Percentiles rank a stretch among this genome's conserved stretches.
Evolutionary conservation across 257 asterid genomes (phyloP).

Genomic region (Thymus quinquecostatus): DNA sequence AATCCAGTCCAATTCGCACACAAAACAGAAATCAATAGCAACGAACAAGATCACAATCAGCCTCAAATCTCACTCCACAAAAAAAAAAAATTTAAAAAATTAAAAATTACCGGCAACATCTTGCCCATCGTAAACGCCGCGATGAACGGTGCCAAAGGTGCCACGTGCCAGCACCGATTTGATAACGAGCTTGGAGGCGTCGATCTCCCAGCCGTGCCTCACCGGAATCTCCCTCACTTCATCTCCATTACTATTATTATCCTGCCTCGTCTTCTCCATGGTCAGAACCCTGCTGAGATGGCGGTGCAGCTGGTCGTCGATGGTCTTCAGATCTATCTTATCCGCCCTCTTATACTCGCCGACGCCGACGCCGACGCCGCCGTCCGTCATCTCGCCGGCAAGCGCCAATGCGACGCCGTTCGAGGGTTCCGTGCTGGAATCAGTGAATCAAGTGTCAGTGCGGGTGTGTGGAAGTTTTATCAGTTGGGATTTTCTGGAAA

Average conservation of each 20-base stretch:
- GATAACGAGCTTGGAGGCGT: slow-evolving; percentile 64
- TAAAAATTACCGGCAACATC: slow-evolving; percentile 72
- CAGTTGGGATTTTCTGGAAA: slow-evolving; percentile 32
- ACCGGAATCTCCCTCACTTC: slow-evolving; percentile 54
- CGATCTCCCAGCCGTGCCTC: slow-evolving; percentile 78
- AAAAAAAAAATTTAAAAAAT: background rate
- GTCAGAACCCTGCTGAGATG: slow-evolving; percentile 61
- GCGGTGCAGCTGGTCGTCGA: slow-evolving; percentile 72
- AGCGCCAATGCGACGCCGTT: slow-evolving; percentile 29
- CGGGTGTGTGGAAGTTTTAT: slow-evolving; percentile 34
- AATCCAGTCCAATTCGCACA: slow-evolving; percentile 5
- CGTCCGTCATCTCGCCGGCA: slow-evolving; percentile 34
- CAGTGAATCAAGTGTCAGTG: slow-evolving; percentile 22
- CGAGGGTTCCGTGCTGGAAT: background rate
- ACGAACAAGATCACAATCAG: background rate
- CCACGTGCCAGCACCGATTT: slow-evolving; percentile 75
- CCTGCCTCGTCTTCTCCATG: slow-evolving; percentile 53
- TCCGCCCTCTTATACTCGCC: slow-evolving; percentile 71
- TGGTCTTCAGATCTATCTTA: slow-evolving; percentile 77
- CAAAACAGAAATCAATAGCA: background rate
- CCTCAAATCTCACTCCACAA: background rate
- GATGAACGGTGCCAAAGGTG: slow-evolving; percentile 84
- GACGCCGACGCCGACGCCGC: slow-evolving; percentile 29
- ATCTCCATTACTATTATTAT: slow-evolving; percentile 27
- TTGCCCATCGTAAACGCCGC: slow-evolving; percentile 69